Base-by-base conservation (phyloP, 331 rosid genomes). In the Dryas integrifolia region DNA sequence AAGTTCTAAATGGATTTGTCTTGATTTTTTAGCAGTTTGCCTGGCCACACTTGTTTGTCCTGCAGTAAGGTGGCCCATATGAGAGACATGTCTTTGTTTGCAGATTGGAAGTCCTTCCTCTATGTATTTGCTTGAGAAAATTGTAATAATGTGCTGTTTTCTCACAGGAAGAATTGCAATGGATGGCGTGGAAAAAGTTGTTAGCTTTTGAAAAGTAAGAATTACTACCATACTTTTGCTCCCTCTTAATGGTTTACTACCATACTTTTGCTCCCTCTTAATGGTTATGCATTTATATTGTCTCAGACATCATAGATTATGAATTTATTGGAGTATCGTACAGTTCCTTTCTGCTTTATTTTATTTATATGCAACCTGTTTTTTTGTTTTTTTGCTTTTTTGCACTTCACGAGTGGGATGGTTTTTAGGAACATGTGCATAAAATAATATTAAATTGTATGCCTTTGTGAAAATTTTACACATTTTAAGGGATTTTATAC, bases 201-300 rank as follows among this genome's bases (percentile, higher is more conserved):
- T 68, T 94, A 77, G 85, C 92, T 74, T 94, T 94, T 74, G 98
- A 91, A 81, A 94, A 88, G 98, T 94, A 83, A 88, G 97, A 70
- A 85, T 59, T 62, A 50, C 2, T 2, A 18, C 72, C 9, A 8
- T 45, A 18, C 75, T 13, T 16, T 16, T 24, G 3, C 9, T 55
- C 49, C 4, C 56, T 9, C 24, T 44, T 49, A 7, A 45, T 21
- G 48, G 62, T 40, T 16, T 62, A 50, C 2, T 2, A 18, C 72
- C 9, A 8, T 45, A 18, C 75, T 13, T 16, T 16, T 24, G 3
- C 9, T 55, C 49, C 4, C 56, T 9, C 24, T 44, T 49, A 7
- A 45, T 21, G 48, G 62, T 40, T 16, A n/a, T 18, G 47, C 55
- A 21, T 50, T 59, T 21, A n/a, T 5, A 38, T n/a, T 58, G 55